Evolutionary conservation across 495 filamentous ascomycete species (phyloP), one percentile per base, ranked within the genome.

Genomic region (Margaritispora aquatica): DNA sequence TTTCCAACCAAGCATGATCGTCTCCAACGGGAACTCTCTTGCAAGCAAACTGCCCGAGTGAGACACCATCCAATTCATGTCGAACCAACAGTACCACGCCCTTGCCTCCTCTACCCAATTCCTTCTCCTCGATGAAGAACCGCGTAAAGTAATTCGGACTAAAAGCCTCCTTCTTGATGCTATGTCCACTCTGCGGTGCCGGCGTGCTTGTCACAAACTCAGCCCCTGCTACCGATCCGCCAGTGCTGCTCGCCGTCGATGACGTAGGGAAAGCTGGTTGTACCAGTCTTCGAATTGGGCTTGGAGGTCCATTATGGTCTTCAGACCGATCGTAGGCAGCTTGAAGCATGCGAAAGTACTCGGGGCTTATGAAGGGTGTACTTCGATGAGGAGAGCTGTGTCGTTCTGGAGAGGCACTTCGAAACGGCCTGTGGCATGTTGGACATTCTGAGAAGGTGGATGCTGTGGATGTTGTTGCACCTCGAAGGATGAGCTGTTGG

Each of bases 11-110:
- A 57, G 89, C 84, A 65, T 96, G 94, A 63, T 97, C 90, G 67
- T 98, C 86, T 22, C 94, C 90, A 15, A 98, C 94, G 2, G 94
- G 95, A 0, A 98, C 91, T 36, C 94, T 83, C 70, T 98, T 98
- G 77, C 94, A 98, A 23, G 94, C 94, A 72, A 96, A 98, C 56
- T 96, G 82, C 1, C 80, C 94, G 5, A 97, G 82, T 15, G 83
- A 79, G 31, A 96, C 91, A 7, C 88, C 84, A 69, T 96, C 94
- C 53, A 98, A 79, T 55, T 96, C 75, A 74, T 98, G 94, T 48
- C 85, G 85, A 11, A 98, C 95, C 11, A 97, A 78, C 56, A 98
- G 68, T 1, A 98, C 94, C 34, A 97, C 92, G 0, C 94, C 94
- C 65, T 96, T 97, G 2, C 94, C 94, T 10, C 94, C 94, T 67